Percentiles rank a stretch among this genome's conserved stretches.
Evolutionary conservation across 2,329 filamentous ascomycete species (phyloP).

Genomic region (Aspergillus brunneoviolaceus): DNA sequence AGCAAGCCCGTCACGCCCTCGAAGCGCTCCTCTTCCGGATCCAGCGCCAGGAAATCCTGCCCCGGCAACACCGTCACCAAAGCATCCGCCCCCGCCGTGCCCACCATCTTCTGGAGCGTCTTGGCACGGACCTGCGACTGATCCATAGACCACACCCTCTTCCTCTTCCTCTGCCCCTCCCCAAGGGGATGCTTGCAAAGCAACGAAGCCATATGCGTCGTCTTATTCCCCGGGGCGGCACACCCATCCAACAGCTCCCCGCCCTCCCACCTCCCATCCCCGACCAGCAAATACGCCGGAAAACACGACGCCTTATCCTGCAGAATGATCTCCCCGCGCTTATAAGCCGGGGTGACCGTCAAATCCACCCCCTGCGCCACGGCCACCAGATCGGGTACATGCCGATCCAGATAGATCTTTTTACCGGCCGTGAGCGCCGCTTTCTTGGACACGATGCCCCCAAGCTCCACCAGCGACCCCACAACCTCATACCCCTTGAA

Average conservation of each 20-base stretch:
- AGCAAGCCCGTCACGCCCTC: slow-evolving; percentile 74
- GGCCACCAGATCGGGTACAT: slow-evolving; percentile 82
- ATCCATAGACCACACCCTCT: slow-evolving; percentile 54
- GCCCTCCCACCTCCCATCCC: slow-evolving; percentile 53
- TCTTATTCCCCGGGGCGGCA: slow-evolving; percentile 95
- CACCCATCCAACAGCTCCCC: slow-evolving; percentile 89
- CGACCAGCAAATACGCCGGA: slow-evolving; percentile 80
- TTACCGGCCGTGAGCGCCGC: slow-evolving; percentile 42
- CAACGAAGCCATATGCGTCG: slow-evolving; percentile 84
- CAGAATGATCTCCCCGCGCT: slow-evolving; percentile 74
- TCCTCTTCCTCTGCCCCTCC: slow-evolving; percentile 23
- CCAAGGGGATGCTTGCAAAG: slow-evolving; percentile 39
- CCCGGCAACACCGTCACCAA: slow-evolving; percentile 68
- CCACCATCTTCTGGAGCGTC: slow-evolving; percentile 82
- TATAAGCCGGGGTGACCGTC: slow-evolving; percentile 71
- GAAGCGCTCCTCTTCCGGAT: slow-evolving; percentile 64
- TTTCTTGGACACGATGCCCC: slow-evolving; percentile 34
- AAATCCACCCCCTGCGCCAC: slow-evolving; percentile 71
- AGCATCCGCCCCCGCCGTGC: slow-evolving; percentile 67
- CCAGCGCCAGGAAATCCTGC: slow-evolving; percentile 77
- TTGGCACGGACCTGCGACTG: slow-evolving; percentile 58
- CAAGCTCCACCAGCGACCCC: slow-evolving; percentile 56
- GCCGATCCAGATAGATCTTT: slow-evolving; percentile 59
- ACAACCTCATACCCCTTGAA: slow-evolving; percentile 66
- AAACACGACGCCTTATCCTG: slow-evolving; percentile 98